Percentiles rank a stretch among this genome's conserved stretches.
Evolutionary conservation across 2,329 filamentous ascomycete species (phyloP).

Genomic region (Tolypocladium cylindrosporum): DNA sequence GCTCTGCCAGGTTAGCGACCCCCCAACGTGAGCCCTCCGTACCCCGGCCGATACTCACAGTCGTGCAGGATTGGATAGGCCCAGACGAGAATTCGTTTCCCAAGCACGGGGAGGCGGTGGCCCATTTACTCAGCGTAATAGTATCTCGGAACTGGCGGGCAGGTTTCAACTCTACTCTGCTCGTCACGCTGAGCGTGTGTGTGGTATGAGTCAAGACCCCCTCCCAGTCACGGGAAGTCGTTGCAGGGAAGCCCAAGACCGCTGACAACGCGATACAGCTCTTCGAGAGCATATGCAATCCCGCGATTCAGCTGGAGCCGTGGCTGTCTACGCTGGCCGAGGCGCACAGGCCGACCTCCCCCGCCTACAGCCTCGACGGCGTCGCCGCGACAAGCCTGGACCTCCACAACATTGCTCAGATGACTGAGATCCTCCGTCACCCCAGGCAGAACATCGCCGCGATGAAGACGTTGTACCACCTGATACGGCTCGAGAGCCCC

Average conservation of each 20-base stretch:
- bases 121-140: slow-evolving; percentile 18
- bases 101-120: slow-evolving; percentile 21
- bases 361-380: neutral
- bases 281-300: slow-evolving; percentile 20
- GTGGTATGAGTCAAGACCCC: slow-evolving; percentile 13
- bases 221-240: neutral
- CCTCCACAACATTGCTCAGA: slow-evolving; percentile 6
- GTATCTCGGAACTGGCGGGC: slow-evolving; percentile 13
- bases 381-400: slow-evolving; percentile 3
- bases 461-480: slow-evolving; percentile 9
- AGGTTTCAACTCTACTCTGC: slow-evolving; percentile 17
- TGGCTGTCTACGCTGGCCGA: slow-evolving; percentile 9
- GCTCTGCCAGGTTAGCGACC: slow-evolving; percentile 20
- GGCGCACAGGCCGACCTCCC: neutral
- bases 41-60: neutral
- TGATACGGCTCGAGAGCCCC: slow-evolving; percentile 8
- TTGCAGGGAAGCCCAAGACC: neutral
- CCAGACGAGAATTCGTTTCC: slow-evolving; percentile 12
- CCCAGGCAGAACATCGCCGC: slow-evolving; percentile 8
- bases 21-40: no score
- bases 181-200: slow-evolving; percentile 18
- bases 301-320: slow-evolving; percentile 11
- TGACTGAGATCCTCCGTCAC: slow-evolving; percentile 10
- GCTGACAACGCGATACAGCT: slow-evolving; percentile 10
- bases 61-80: slow-evolving; percentile 18